Base-by-base conservation (phyloP, 192 early-diverging fungal genomes). In the Coemansia sp. region DNA sequence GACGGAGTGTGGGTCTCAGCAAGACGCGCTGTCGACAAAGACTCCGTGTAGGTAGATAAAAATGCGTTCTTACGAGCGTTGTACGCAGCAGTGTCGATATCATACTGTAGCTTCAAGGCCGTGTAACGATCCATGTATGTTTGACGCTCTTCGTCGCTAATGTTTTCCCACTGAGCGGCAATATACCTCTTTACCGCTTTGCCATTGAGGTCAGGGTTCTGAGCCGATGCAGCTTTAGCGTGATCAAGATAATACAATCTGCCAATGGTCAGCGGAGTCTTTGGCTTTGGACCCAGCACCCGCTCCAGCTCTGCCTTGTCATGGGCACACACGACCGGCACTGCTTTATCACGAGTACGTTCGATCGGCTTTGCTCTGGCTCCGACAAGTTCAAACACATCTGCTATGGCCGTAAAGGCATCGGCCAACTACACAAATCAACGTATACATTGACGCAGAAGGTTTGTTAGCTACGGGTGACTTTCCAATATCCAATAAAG, bases 21-120 rank as follows among this genome's bases (percentile, higher is more conserved):
- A n/a, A n/a, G 44, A 19, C 17, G 17, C 44, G 4, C 17, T 47
- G 17, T n/a, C 17, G 44, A 47, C 4, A 47, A 6, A 44, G 85
- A 85, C 88, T 4, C 43, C 1, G 4, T 17, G 43, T 44, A 10
- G 43, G 4, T 44, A 44, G 1, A 14, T 16, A 44, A 10, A 44
- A 2, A 17, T 14, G 43, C 13, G 0, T 44, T 44, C 43, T 10
- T 14, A 17, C 43, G 43, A 44, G 43, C 3, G 16, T 44, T 14
- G 70, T 84, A 44, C 14, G 43, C 43, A 17, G 43, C 43, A 44
- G 16, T 4, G 16, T 17, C 43, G 16, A 44, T 44, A 5, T 44
- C 16, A 4, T 17, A 44, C 14, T 44, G 43, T 16, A 0, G 11
- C 13, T 17, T 17, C 3, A 44, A 4, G 14, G 43, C 43, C 0